Percentiles rank a stretch among this genome's conserved stretches.
Evolutionary conservation across 257 asterid genomes (phyloP).

Genomic region (Capsicum pubescens): DNA sequence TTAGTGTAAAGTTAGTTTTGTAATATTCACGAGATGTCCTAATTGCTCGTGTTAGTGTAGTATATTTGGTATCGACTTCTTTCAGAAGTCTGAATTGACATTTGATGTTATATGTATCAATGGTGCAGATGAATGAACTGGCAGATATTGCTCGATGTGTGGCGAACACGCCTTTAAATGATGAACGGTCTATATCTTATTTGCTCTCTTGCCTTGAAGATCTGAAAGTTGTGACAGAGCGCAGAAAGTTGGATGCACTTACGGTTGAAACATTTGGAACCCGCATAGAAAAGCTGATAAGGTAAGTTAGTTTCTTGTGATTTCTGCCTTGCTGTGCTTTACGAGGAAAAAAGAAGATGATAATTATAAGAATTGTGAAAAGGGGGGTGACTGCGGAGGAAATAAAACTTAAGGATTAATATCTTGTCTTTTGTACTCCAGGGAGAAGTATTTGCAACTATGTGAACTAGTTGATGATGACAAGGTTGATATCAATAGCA

Average conservation of each 20-base stretch:
- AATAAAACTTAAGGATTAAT: slow-evolving; percentile 4
- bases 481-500: slow-evolving; percentile 86
- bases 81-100: slow-evolving; percentile 24
- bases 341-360: neutral
- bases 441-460: slow-evolving; percentile 96
- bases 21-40: neutral
- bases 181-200: slow-evolving; percentile 80
- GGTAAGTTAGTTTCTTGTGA: slow-evolving; percentile 49
- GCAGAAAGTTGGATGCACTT: slow-evolving; percentile 86
- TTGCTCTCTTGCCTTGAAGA: slow-evolving; percentile 95
- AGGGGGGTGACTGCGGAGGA: neutral
- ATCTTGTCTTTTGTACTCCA: slow-evolving; percentile 34
- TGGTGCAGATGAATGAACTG: slow-evolving; percentile 87
- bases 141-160: slow-evolving; percentile 98
- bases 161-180: slow-evolving; percentile 87
- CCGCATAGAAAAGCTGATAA: slow-evolving; percentile 92
- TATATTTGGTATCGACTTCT: slow-evolving; percentile 8
- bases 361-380: slow-evolving; percentile 14
- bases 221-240: slow-evolving; percentile 82
- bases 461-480: slow-evolving; percentile 96
- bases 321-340: neutral
- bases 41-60: neutral
- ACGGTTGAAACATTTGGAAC: slow-evolving; percentile 99
- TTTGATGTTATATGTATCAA: slow-evolving; percentile 4
- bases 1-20: neutral